Evolutionary conservation across 345 rosid species (phyloP).

Genomic region (Firmiana major): DNA sequence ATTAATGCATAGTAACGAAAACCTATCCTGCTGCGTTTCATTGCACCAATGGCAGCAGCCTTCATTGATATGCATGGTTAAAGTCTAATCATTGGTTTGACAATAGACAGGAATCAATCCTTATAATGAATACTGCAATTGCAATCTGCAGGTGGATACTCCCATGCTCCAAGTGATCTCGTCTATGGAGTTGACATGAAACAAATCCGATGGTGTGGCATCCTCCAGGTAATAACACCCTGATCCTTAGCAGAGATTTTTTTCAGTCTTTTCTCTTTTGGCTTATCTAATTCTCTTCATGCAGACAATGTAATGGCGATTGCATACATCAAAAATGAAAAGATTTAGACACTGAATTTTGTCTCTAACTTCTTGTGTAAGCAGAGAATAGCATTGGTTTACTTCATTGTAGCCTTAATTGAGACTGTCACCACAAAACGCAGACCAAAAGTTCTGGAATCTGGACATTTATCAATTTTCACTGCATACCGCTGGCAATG

Average conservation of each 20-base stretch:
- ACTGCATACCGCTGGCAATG: slow-evolving; percentile 61
- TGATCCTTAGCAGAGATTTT: background rate
- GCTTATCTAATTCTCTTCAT: background rate
- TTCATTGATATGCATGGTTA: background rate
- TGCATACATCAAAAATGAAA: background rate
- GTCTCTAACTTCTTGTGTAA: background rate
- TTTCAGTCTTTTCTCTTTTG: background rate
- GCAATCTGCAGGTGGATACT: slow-evolving; percentile 53
- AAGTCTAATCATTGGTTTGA: background rate
- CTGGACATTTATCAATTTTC: slow-evolving; percentile 46
- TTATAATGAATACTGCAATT: background rate
- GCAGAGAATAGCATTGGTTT: slow-evolving; percentile 67
- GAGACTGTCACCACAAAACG: slow-evolving; percentile 50
- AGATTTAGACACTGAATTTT: background rate
- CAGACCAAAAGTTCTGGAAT: slow-evolving; percentile 36
- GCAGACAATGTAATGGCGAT: background rate
- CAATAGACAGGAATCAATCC: background rate
- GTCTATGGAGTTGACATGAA: slow-evolving; percentile 69
- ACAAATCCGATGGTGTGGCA: slow-evolving; percentile 57
- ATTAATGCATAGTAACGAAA: background rate
- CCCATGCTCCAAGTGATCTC: slow-evolving; percentile 58
- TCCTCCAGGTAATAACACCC: slow-evolving; percentile 47
- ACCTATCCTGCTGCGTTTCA: background rate
- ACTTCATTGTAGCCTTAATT: slow-evolving; percentile 52
- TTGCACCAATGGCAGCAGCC: background rate